Evolutionary conservation across 768 basidiomycete species (phyloP).

Genomic region (Pholiota conissans): DNA sequence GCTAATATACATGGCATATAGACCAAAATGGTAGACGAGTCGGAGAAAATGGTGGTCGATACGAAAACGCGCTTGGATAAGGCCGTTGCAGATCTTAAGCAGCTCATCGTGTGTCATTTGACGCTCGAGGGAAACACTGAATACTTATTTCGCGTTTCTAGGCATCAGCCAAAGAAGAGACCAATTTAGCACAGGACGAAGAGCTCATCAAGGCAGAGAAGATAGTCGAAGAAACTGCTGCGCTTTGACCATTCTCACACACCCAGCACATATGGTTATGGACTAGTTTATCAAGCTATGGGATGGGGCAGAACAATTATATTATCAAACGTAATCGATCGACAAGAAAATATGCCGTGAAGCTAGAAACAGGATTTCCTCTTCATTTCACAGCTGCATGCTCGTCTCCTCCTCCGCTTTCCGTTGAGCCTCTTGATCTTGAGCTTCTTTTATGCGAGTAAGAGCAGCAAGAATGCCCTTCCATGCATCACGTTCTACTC

Average conservation of each 20-base stretch:
- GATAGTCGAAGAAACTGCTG: conserved; percentile 46
- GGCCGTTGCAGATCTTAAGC: conserved; percentile 61
- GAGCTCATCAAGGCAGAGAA: conserved; percentile 60
- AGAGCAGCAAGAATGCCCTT: conserved; percentile 70
- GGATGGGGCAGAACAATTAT: background rate
- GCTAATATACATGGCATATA: conserved; percentile 24
- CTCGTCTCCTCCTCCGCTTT: conserved; percentile 7
- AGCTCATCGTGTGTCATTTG: conserved; percentile 60
- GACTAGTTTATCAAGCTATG: background rate
- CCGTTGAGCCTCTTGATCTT: conserved; percentile 22
- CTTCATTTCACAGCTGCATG: conserved; percentile 22
- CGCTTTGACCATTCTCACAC: conserved; percentile 28
- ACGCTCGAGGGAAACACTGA: background rate
- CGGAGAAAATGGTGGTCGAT: conserved; percentile 78
- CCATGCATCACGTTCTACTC: conserved; percentile 79
- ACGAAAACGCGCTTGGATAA: conserved; percentile 59
- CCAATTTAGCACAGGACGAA: conserved; percentile 39
- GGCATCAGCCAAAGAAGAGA: conserved; percentile 40
- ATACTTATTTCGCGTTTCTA: conserved; percentile 10
- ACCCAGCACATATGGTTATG: background rate
- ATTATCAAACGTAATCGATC: background rate
- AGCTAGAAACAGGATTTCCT: background rate
- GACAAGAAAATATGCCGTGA: background rate
- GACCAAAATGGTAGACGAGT: conserved; percentile 74
- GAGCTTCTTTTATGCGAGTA: conserved; percentile 53